Percentiles rank a stretch among this genome's conserved stretches.
Evolutionary conservation across 1,139 yeast species (phyloP).

Genomic region (Pichia sp.): DNA sequence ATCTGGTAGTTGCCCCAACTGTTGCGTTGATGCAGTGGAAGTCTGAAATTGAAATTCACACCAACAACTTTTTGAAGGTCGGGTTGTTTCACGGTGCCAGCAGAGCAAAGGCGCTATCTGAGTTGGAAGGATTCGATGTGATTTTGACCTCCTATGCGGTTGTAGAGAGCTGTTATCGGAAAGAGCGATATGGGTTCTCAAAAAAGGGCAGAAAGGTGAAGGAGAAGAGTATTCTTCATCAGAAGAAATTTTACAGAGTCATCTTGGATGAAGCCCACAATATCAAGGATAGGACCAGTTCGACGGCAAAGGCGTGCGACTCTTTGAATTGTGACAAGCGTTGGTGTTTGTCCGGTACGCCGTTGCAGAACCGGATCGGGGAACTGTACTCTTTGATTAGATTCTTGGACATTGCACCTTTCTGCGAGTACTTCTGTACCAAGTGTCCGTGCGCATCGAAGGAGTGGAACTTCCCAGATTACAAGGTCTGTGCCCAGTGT

Average conservation of each 20-base stretch:
- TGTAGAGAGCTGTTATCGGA: constrained; percentile 79
- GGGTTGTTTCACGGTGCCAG: constrained; percentile 82
- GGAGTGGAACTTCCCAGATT: constrained; percentile 80
- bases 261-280: constrained; percentile 96
- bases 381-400: constrained; percentile 89
- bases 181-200: constrained; percentile 77
- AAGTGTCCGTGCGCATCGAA: constrained; percentile 78
- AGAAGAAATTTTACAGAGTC: constrained; percentile 78
- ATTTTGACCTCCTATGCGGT: constrained; percentile 89
- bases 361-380: constrained; percentile 92
- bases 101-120: constrained; percentile 54
- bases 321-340: constrained; percentile 63
- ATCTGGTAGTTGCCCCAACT: constrained; percentile 91
- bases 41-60: constrained; percentile 81
- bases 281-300: constrained; percentile 89
- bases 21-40: constrained; percentile 98
- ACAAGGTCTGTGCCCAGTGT: constrained; percentile 80
- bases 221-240: constrained; percentile 73
- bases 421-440: constrained; percentile 84
- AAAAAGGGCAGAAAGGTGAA: constrained; percentile 66
- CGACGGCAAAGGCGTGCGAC: constrained; percentile 90
- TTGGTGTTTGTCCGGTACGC: constrained; percentile 95
- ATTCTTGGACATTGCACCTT: constrained; percentile 79
- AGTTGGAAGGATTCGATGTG: constrained; percentile 67
- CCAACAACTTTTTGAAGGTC: constrained; percentile 64